phyloP scores from a whole-genome alignment of 306 rosid species.

The Malus domestica region DNA sequence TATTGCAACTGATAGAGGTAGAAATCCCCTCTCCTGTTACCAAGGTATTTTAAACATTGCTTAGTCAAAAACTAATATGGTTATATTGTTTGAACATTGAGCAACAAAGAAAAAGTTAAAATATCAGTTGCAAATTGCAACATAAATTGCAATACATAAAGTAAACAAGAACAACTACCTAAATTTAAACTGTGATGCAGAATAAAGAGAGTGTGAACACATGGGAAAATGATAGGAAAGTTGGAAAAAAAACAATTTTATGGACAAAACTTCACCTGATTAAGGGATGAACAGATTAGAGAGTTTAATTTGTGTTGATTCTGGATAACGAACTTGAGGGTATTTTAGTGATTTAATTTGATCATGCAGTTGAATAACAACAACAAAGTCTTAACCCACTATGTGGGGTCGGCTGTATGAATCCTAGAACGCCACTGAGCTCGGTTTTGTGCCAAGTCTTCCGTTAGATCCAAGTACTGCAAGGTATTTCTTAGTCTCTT shows the following conservation, averaged over 20 bases:
- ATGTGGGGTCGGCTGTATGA: no score
- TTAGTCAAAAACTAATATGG: not conserved
- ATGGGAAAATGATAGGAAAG: not conserved
- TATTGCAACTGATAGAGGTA: conserved; percentile 85
- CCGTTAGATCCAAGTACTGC: no score
- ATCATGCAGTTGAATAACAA: not conserved
- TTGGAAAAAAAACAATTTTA: not conserved
- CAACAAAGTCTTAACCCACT: no score
- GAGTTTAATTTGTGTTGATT: not conserved
- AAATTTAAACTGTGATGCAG: not conserved
- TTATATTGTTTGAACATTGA: not conserved
- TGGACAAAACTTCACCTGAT: not conserved
- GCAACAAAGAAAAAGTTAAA: not conserved
- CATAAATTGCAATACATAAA: not conserved
- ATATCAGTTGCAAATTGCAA: not conserved
- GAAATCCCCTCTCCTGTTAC: conserved; percentile 91
- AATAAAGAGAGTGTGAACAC: not conserved
- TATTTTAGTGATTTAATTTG: not conserved
- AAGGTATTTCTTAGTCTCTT: no score
- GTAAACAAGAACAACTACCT: not conserved
- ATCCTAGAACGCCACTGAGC: no score
- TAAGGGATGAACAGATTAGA: not conserved
- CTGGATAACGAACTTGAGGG: not conserved
- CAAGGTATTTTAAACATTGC: conserved; percentile 13
- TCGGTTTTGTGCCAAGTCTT: no score